These are phyloP conservation scores for Chaetothyriales sp. DNA, from an alignment of 2,329 filamentous ascomycete genomes.

Conservation along the genomic window DNA sequence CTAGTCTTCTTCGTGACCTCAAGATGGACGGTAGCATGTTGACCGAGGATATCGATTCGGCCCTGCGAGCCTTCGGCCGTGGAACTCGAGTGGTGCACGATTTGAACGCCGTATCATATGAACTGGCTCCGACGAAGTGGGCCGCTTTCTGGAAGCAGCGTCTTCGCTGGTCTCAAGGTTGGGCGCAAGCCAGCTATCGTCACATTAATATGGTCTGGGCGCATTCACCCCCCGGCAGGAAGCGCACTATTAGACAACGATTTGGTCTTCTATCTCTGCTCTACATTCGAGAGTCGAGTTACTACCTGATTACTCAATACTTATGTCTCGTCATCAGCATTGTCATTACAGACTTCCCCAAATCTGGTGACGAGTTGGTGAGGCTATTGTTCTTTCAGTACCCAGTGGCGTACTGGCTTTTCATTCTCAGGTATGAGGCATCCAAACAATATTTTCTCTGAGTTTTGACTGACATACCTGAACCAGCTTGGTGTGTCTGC, in stretches of 20 bases:
- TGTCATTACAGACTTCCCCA: slow-evolving; percentile 33
- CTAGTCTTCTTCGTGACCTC: slow-evolving; percentile 30
- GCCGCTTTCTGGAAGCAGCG: slow-evolving; percentile 37
- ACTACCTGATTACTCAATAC: slow-evolving; percentile 38
- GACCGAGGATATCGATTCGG: slow-evolving; percentile 39
- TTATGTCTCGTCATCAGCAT: slow-evolving; percentile 34
- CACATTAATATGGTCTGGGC: slow-evolving; percentile 33
- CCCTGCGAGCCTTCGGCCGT: slow-evolving; percentile 31
- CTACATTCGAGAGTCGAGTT: slow-evolving; percentile 33
- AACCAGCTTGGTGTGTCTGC: slow-evolving; percentile 29
- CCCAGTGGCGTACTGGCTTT: slow-evolving; percentile 35
- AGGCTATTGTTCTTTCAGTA: slow-evolving; percentile 36
- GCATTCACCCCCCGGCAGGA: slow-evolving; percentile 25
- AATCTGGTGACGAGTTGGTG: slow-evolving; percentile 24
- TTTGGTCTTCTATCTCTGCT: slow-evolving; percentile 35
- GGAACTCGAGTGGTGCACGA: slow-evolving; percentile 35
- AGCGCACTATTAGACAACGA: slow-evolving; percentile 25
- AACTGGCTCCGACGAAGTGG: slow-evolving; percentile 34
- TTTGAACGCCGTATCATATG: slow-evolving; percentile 36
- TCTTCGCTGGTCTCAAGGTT: slow-evolving; percentile 38
- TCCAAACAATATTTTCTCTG: neutral
- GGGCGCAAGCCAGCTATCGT: slow-evolving; percentile 35
- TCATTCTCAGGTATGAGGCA: slow-evolving; percentile 28
- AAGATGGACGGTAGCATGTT: slow-evolving; percentile 39
- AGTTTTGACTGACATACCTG: neutral